Base-by-base conservation (phyloP, 768 basidiomycete species). In the Amanita rimosa region DNA sequence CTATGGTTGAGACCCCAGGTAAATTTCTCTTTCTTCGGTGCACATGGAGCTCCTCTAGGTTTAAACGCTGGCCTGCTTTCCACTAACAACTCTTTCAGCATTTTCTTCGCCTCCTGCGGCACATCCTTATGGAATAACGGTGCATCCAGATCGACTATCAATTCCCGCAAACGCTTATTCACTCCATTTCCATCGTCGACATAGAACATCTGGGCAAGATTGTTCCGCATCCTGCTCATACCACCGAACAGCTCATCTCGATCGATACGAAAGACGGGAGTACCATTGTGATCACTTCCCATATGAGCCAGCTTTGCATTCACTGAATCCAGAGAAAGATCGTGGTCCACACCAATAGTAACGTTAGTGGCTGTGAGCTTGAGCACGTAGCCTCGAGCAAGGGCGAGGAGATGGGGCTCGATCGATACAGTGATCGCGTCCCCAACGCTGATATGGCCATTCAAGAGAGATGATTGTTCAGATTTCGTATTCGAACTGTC, bases 191-290 rank as follows among this genome's bases (percentile, higher is more conserved):
- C 33, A 13, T 42, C 31, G 4, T 49, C 39, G 0, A 75, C 78
- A 57, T 89, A 90, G 66, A 97, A 98, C 8, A 98, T 58, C 48
- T 83, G 83, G 0, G 93, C 85, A 38, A 98, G 79, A 57, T 96
- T 98, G 54, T 90, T 83, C 7, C 96, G 75, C 60, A 99, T 82
- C 16, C 90, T 76, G 36, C 81, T 79, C 80, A 98, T 85, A 1
- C 93, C 91, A 6, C 80, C 77, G 4, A 80, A 78, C 43, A 97
- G 66, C 62, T 98, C 96, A 60, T 98, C 96, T 58, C 83, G 92
- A 70, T 98, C 96, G 50, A 99, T 79, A 13, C 95, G 78, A 68
- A 92, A 99, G 66, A 74, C 52, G 63, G 70, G 29, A 0, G 17
- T 7, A 1, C 17, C 22, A 6, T 19, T 21, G 22, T 37, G 13